Evolutionary conservation across 2,329 filamentous ascomycete genomes (phyloP), one percentile per base, ranked within the genome.

Genomic region (Parastagonospora avenae): DNA sequence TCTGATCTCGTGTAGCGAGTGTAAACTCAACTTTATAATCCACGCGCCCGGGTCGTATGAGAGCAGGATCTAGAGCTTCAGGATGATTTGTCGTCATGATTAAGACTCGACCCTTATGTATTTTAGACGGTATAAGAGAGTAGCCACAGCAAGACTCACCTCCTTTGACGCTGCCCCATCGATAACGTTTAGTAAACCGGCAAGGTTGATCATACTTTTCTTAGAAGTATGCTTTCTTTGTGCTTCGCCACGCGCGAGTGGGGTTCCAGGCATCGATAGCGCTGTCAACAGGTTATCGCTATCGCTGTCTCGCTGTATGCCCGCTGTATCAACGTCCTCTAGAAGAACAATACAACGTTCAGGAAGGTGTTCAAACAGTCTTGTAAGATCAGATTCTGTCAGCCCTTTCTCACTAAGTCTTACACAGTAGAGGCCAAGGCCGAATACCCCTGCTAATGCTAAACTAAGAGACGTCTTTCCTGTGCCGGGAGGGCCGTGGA

Each of bases 61-160:
- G 80, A 0, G 89, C 89, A 38, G 86, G 81, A 65, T 92, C 89
- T 0, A 93, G 82, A 11, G 83, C 80, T 61, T 92, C 86, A 2
- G 87, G 87, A 52, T 85, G 82, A 72, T 93, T 94, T 29, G 88
- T 91, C 0, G 90, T 92, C 87, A 92, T 91, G 75, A 93, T 86
- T 14, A 93, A 81, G 10, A 93, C 83, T 39, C 89, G 83, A 24
- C 89, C 90, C 74, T 38, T n/a, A n/a, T n/a, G 27, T 8, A 10
- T 10, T 4, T n/a, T 19, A 19, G 36, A 24, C 16, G 27, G 4
- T 27, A 7, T 10, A 24, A 27, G n/a, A n/a, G n/a, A 38, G 16
- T 12, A 4, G 12, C 10, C n/a, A 12, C 4, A 12, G 36, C 16
- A 14, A n/a, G n/a, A 24, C 36, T 38, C 16, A 38, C 36, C 16